Evolutionary conservation across 345 rosid species (phyloP), one percentile per base, ranked within the genome.

Genomic region (Pugionium cornutum): DNA sequence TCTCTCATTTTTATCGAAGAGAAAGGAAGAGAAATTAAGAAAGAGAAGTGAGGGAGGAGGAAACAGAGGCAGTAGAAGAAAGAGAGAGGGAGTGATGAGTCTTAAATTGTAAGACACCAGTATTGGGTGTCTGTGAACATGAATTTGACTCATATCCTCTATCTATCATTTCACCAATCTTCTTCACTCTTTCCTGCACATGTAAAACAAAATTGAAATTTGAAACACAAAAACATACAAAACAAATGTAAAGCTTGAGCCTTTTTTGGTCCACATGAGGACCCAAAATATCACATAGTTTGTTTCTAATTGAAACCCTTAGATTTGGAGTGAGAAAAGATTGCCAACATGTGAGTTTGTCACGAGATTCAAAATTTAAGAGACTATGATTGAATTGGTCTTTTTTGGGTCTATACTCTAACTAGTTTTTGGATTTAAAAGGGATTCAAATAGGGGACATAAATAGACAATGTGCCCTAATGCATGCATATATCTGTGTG

Each of bases 151-250:
- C 51, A 37, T 67, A 18, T 18, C 18, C n/a, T 44, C 63, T 73
- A 45, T 66, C 73, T 46, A 74, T 74, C 68, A 74, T 67, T 67
- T 61, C 68, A 39, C 64, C 68, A 61, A 74, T 67, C 73, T 74
- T 74, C 68, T 67, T 67, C 64, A 74, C 64, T 54, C 64, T 74
- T 64, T 74, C 77, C 77, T 74, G 66, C 70, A 29, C 53, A 54
- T 4, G 5, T 3, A 3, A 34, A 34, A 34, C 36, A 34, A 18
- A 18, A 0, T 18, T 18, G 18, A 18, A 18, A 18, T 18, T 18
- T 18, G 18, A 40, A 8, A 2, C 6, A 71, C 48, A 65, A 10
- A 58, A 10, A 69, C 2, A 27, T 6, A 46, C 55, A 58, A 47
- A 72, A 64, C 66, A 64, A 30, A 30, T n/a, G 54, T 42, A 40